Conservation (phyloP, 1,284 basidiomycete species). For the Anthracocystis setariae region DNA sequence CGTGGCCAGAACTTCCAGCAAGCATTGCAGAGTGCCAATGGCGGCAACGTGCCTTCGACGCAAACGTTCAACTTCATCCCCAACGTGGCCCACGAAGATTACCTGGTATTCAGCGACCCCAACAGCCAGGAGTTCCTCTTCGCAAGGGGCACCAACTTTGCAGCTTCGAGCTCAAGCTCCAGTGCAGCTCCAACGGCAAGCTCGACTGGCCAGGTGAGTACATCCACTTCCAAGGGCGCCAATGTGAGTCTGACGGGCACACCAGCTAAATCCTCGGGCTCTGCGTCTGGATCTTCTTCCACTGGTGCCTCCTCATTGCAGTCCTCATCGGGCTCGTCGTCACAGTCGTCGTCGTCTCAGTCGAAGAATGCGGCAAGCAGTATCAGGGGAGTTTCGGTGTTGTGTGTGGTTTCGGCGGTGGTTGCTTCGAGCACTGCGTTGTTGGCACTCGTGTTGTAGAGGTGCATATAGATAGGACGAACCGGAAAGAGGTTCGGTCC, state of each 20-base stretch:
- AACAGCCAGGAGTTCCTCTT: conserved; percentile 49
- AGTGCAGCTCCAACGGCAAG: conserved; percentile 2
- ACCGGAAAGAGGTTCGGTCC: too few relatives aligned
- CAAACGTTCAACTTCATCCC: conserved; percentile 55
- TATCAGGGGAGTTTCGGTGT: neutral
- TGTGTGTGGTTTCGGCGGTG: conserved; percentile 13
- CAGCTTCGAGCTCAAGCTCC: conserved; percentile 7
- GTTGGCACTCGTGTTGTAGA: conserved; percentile 12
- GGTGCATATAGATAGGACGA: neutral
- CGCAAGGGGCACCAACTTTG: conserved; percentile 20
- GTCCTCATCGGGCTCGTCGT: conserved; percentile 4
- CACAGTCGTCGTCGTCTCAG: neutral
- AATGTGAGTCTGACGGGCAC: neutral
- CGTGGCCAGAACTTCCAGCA: conserved; percentile 57
- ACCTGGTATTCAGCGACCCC: conserved; percentile 53
- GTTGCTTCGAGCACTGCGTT: conserved; percentile 24
- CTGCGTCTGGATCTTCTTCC: neutral
- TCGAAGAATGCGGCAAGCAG: conserved; percentile 7
- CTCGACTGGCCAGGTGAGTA: conserved; percentile 3
- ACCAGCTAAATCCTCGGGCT: neutral
- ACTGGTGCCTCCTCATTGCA: neutral
- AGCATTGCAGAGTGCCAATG: conserved; percentile 26
- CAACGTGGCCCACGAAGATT: conserved; percentile 53
- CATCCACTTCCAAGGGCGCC: conserved; percentile 3
- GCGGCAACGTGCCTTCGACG: conserved; percentile 44